Evolutionary conservation across 2,329 filamentous ascomycete genomes (phyloP).

Genomic region (Penicillium palitans): DNA sequence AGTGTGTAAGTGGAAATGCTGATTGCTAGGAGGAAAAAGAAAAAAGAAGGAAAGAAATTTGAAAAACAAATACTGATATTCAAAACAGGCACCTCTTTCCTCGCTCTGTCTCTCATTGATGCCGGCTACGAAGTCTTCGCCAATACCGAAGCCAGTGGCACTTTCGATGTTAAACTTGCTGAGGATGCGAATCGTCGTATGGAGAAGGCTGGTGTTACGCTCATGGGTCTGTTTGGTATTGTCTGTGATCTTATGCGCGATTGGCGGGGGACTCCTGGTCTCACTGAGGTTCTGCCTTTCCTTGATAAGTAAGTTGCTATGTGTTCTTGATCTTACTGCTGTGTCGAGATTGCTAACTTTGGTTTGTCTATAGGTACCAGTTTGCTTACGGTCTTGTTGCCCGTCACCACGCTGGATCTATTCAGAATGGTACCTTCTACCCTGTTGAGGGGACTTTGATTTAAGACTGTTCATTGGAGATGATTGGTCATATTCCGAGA

Average conservation of each 20-base stretch:
- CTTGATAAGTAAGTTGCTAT: slow-evolving; percentile 51
- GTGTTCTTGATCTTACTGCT: background rate
- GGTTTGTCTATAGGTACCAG: slow-evolving; percentile 28
- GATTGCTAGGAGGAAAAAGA: background rate
- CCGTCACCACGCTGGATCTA: slow-evolving; percentile 60
- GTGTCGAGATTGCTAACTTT: background rate
- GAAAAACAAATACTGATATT: slow-evolving; percentile 5
- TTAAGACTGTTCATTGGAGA: background rate
- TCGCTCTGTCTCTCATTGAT: slow-evolving; percentile 68
- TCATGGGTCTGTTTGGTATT: slow-evolving; percentile 59
- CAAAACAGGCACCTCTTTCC: slow-evolving; percentile 62
- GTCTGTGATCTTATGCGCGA: slow-evolving; percentile 70
- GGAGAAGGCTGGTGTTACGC: slow-evolving; percentile 62
- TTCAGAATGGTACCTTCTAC: slow-evolving; percentile 60
- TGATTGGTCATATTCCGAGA: background rate
- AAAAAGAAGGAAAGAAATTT: background rate
- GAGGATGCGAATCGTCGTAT: slow-evolving; percentile 68
- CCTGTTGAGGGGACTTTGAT: slow-evolving; percentile 51
- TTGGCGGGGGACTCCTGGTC: slow-evolving; percentile 61
- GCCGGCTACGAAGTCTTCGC: slow-evolving; percentile 66
- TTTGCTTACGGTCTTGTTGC: slow-evolving; percentile 66
- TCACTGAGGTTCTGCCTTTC: slow-evolving; percentile 60
- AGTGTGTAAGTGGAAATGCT: slow-evolving; percentile 54
- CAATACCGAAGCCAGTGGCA: slow-evolving; percentile 24
- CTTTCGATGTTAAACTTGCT: slow-evolving; percentile 39